Conservation (phyloP, 768 basidiomycete species). For the Hortiboletus flavorubellus region DNA sequence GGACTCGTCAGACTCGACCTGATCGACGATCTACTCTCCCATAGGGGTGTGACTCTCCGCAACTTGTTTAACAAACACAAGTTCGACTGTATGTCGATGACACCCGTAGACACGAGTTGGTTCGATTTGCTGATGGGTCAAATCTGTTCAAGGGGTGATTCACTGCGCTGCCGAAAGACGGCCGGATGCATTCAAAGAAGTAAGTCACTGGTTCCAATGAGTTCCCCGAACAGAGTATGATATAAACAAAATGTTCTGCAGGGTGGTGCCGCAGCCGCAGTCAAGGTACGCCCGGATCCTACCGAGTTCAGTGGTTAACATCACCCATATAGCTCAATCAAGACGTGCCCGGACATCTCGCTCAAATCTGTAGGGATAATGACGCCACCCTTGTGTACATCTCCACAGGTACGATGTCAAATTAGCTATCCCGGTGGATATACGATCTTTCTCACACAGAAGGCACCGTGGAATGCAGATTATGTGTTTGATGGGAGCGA, state of each 20-base stretch:
- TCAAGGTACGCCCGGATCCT: conserved; percentile 42
- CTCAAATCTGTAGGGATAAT: conserved; percentile 57
- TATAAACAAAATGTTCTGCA: neutral
- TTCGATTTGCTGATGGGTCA: conserved; percentile 2
- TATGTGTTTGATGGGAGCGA: conserved; percentile 96
- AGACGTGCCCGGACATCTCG: conserved; percentile 68
- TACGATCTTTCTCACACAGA: conserved; percentile 6
- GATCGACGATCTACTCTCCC: conserved; percentile 39
- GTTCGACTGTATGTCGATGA: conserved; percentile 61
- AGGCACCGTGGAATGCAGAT: conserved; percentile 43
- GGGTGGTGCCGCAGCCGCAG: conserved; percentile 64
- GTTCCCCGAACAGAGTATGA: neutral
- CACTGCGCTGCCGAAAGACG: conserved; percentile 95
- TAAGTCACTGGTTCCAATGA: conserved; percentile 28
- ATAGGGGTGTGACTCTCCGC: conserved; percentile 43
- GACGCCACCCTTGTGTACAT: conserved; percentile 82
- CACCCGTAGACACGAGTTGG: neutral
- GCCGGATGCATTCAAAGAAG: conserved; percentile 91
- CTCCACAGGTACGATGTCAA: conserved; percentile 65
- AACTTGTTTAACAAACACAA: conserved; percentile 51
- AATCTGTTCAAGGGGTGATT: conserved; percentile 61
- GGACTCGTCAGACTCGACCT: conserved; percentile 66
- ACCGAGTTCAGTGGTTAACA: neutral
- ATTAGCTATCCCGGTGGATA: neutral
- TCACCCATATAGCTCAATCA: conserved; percentile 64